Evolutionary conservation across 176 grass and related monocot genomes (phyloP).

Genomic region (Thalia dealbata): DNA sequence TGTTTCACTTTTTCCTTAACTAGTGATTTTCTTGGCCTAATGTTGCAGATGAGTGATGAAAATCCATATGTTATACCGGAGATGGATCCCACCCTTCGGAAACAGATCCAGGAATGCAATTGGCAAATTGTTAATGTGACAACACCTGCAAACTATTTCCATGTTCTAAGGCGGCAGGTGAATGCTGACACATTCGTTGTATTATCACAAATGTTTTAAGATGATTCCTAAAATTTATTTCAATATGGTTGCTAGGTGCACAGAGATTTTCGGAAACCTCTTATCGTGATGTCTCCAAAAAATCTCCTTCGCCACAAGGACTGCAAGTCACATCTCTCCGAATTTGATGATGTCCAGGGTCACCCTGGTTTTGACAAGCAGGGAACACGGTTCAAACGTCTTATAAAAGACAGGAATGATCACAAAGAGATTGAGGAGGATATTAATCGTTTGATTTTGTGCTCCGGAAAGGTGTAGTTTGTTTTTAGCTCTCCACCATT

Average conservation of each 20-base stretch:
- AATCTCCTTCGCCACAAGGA: constrained; percentile 95
- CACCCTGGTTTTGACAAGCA: constrained; percentile 84
- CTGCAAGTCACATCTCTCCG: constrained; percentile 83
- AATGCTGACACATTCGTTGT: constrained; percentile 13
- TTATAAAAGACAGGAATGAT: constrained; percentile 80
- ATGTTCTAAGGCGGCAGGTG: constrained; percentile 80
- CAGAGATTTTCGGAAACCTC: constrained; percentile 77
- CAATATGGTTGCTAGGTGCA: constrained; percentile 39
- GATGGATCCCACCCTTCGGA: constrained; percentile 86
- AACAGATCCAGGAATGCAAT: constrained; percentile 96
- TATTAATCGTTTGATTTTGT: constrained; percentile 72
- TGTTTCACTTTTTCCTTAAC: background rate
- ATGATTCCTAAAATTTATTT: background rate
- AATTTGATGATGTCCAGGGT: constrained; percentile 88
- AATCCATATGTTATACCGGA: constrained; percentile 83
- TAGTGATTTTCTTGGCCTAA: background rate
- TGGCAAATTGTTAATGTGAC: constrained; percentile 98
- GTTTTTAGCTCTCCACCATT: background rate
- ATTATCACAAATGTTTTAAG: background rate
- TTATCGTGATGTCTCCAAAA: constrained; percentile 79
- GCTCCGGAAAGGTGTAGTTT: constrained; percentile 77
- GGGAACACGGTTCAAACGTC: constrained; percentile 50
- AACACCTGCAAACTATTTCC: constrained; percentile 97
- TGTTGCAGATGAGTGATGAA: constrained; percentile 93
- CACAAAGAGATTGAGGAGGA: constrained; percentile 74